Evolutionary conservation across 495 filamentous ascomycete genomes (phyloP).

Genomic region (Xylaria intraflava): DNA sequence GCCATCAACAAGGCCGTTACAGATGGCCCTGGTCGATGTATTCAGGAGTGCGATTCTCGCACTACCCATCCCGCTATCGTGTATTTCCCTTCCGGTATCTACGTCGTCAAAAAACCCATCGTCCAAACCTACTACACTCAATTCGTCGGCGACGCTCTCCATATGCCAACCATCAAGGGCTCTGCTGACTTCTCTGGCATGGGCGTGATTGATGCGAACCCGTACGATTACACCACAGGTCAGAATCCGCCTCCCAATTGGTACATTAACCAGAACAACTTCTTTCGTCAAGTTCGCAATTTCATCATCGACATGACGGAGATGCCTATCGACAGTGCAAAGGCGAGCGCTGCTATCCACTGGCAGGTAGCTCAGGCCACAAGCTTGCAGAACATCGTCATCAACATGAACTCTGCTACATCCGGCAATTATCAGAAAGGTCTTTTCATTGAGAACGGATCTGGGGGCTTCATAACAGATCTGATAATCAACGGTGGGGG

Average conservation of each 20-base stretch:
- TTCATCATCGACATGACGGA: constrained; percentile 79
- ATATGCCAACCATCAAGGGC: constrained; percentile 72
- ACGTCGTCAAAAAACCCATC: constrained; percentile 61
- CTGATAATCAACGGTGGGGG: constrained; percentile 82
- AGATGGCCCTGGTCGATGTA: constrained; percentile 65
- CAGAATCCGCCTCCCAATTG: constrained; percentile 46
- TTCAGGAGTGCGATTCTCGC: constrained; percentile 69
- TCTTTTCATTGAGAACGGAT: constrained; percentile 97
- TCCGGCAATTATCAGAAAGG: constrained; percentile 74
- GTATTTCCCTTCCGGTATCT: constrained; percentile 77
- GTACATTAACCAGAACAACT: constrained; percentile 97
- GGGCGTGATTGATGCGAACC: constrained; percentile 84
- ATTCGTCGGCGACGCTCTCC: constrained; percentile 64
- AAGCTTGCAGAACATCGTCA: constrained; percentile 80
- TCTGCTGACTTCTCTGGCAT: constrained; percentile 68
- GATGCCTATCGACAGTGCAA: constrained; percentile 44
- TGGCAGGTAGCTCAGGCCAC: constrained; percentile 98
- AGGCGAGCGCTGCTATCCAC: constrained; percentile 73
- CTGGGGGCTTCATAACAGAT: constrained; percentile 82
- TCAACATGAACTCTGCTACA: constrained; percentile 76
- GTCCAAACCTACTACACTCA: constrained; percentile 75
- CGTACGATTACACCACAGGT: constrained; percentile 50
- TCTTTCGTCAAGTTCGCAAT: constrained; percentile 94
- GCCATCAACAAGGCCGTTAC: constrained; percentile 86
- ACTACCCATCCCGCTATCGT: constrained; percentile 69